phyloP scores from a whole-genome alignment of 2,329 filamentous ascomycete genomes.

The Beauveria scarabaeidicola region DNA sequence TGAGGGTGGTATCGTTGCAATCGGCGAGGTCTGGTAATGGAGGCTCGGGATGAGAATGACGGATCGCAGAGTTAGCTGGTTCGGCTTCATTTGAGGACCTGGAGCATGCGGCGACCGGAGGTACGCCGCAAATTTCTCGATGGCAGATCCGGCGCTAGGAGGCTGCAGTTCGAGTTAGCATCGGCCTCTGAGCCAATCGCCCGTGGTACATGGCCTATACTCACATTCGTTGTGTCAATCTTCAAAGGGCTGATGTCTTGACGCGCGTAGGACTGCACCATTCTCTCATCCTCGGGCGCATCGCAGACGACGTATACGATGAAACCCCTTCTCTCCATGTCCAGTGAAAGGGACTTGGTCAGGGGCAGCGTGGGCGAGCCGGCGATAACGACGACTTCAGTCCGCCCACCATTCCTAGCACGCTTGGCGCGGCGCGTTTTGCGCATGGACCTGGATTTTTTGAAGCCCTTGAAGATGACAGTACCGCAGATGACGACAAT shows the following conservation, averaged over 20 bases:
- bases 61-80: constrained; percentile 68
- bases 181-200: background rate
- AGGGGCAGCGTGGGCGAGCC: constrained; percentile 81
- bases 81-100: constrained; percentile 65
- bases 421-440: constrained; percentile 68
- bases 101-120: constrained; percentile 69
- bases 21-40: constrained; percentile 71
- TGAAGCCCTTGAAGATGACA: constrained; percentile 43
- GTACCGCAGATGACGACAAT: constrained; percentile 64
- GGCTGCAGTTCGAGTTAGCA: constrained; percentile 38
- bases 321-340: constrained; percentile 85
- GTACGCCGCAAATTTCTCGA: constrained; percentile 62
- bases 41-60: constrained; percentile 76
- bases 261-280: constrained; percentile 67
- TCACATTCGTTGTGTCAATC: constrained; percentile 73
- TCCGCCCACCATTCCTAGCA: constrained; percentile 72
- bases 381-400: constrained; percentile 80
- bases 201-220: constrained; percentile 20
- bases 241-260: constrained; percentile 74
- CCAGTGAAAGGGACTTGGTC: constrained; percentile 72
- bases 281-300: constrained; percentile 73
- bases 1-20: constrained; percentile 76
- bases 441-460: constrained; percentile 46
- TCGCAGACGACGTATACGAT: constrained; percentile 87
- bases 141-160: constrained; percentile 56